These are phyloP conservation scores for Meira nashicola DNA, from an alignment of 1,284 basidiomycete species.

Conservation along the genomic window DNA sequence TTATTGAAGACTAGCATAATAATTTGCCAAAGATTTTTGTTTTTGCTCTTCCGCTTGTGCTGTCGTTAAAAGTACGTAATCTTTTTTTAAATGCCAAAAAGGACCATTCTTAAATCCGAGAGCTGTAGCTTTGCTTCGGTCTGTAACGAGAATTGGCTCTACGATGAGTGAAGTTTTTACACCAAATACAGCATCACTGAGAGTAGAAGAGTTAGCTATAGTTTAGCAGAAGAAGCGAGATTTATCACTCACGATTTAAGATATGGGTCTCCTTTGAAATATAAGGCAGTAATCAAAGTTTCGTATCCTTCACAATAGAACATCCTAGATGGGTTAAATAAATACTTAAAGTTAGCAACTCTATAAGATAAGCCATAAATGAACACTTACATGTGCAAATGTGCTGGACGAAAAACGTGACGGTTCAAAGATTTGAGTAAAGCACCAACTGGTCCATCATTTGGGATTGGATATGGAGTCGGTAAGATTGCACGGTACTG, in stretches of 20 bases:
- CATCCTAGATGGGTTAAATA: conserved; percentile 8
- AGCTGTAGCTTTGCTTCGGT: conserved; percentile 25
- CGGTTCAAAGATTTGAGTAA: conserved; percentile 63
- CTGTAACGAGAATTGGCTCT: conserved; percentile 40
- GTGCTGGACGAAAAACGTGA: conserved; percentile 73
- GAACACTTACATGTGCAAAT: conserved; percentile 62
- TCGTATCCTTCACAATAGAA: conserved; percentile 64
- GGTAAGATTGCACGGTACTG: conserved; percentile 73
- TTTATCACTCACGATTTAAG: conserved; percentile 52
- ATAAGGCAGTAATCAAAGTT: conserved; percentile 69
- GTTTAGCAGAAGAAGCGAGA: too few relatives aligned
- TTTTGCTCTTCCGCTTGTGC: conserved; percentile 2
- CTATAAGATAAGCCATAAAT: neutral
- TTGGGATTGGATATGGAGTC: conserved; percentile 62
- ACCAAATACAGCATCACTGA: conserved; percentile 73
- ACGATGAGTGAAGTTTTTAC: conserved; percentile 58
- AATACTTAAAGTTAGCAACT: too few relatives aligned
- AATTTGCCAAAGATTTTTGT: neutral
- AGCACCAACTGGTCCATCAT: conserved; percentile 71
- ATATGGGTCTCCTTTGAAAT: conserved; percentile 67
- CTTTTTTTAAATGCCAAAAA: conserved; percentile 1
- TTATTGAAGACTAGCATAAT: conserved; percentile 1
- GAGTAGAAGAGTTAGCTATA: too few relatives aligned
- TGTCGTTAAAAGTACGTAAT: conserved; percentile 3
- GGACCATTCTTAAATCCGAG: conserved; percentile 2